Percentiles rank a stretch among this genome's conserved stretches.
Evolutionary conservation across 306 rosid species (phyloP).

Genomic region (Citrullus mucosospermus): DNA sequence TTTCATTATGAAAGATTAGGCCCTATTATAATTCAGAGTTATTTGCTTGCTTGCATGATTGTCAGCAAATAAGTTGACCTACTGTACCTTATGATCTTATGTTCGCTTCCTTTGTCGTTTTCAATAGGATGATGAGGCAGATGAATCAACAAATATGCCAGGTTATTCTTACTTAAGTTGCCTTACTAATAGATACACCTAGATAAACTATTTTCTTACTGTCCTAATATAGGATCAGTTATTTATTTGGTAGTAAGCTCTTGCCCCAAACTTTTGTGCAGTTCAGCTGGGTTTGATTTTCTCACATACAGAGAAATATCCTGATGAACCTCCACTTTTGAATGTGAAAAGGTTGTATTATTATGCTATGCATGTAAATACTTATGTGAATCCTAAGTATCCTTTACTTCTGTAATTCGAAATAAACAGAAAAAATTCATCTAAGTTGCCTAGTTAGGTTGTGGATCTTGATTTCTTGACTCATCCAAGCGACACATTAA

Average conservation of each 20-base stretch:
- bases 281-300: constrained; percentile 91
- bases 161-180: constrained; percentile 28
- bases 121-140: constrained; percentile 77
- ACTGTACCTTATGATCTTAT: not conserved
- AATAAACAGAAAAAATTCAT: not conserved
- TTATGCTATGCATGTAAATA: not conserved
- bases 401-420: not conserved
- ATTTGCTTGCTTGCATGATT: not conserved
- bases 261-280: constrained; percentile 32
- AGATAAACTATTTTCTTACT: not conserved
- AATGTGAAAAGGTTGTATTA: constrained; percentile 56
- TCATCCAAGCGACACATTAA: not conserved
- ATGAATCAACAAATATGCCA: constrained; percentile 38
- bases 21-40: not conserved
- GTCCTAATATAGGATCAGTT: not conserved
- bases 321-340: constrained; percentile 97
- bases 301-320: constrained; percentile 82
- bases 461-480: not conserved
- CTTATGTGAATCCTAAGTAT: not conserved
- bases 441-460: not conserved
- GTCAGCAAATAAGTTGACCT: not conserved
- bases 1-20: not conserved
- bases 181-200: not conserved
- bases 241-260: constrained; percentile 6
- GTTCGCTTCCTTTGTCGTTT: constrained; percentile 12